phyloP scores from a whole-genome alignment of 1,284 basidiomycete species.

The Ustilago sp. region DNA sequence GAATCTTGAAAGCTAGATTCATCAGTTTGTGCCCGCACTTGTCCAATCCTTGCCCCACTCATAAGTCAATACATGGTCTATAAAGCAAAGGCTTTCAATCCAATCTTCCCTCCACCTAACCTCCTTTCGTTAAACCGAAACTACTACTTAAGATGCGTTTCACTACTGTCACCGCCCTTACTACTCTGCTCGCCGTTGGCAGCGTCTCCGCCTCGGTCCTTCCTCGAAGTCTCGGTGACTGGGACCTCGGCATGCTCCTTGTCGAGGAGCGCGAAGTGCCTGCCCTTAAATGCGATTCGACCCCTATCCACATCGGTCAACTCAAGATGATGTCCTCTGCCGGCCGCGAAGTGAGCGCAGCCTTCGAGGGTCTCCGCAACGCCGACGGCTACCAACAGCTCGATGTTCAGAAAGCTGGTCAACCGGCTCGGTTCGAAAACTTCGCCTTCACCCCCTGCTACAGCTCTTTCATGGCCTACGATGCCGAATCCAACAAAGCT shows the following conservation, averaged over 20 bases:
- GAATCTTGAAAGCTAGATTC: neutral
- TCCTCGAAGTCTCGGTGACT: slow-evolving; percentile 34
- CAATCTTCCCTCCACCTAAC: neutral
- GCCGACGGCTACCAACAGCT: slow-evolving; percentile 42
- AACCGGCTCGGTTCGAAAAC: slow-evolving; percentile 33
- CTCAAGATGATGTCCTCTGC: slow-evolving; percentile 38
- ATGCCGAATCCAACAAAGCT: slow-evolving; percentile 42
- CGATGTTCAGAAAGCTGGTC: slow-evolving; percentile 41
- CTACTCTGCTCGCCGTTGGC: slow-evolving; percentile 38
- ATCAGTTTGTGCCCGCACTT: neutral
- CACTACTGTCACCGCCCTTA: slow-evolving; percentile 25
- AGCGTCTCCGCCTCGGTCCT: slow-evolving; percentile 42
- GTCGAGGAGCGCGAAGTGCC: slow-evolving; percentile 42
- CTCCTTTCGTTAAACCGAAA: neutral
- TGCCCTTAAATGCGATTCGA: slow-evolving; percentile 26
- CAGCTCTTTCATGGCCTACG: slow-evolving; percentile 43
- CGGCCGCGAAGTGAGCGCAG: slow-evolving; percentile 33
- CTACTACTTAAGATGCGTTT: slow-evolving; percentile 35
- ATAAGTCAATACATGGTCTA: neutral
- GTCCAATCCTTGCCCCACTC: neutral
- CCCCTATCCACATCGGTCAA: slow-evolving; percentile 33
- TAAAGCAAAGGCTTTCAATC: slow-evolving; percentile 2
- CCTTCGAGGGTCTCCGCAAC: slow-evolving; percentile 50
- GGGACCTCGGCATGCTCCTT: slow-evolving; percentile 45
- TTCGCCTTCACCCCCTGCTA: slow-evolving; percentile 48